Conservation (phyloP, 495 filamentous ascomycete species). For the Trypethelium eluteriae region DNA sequence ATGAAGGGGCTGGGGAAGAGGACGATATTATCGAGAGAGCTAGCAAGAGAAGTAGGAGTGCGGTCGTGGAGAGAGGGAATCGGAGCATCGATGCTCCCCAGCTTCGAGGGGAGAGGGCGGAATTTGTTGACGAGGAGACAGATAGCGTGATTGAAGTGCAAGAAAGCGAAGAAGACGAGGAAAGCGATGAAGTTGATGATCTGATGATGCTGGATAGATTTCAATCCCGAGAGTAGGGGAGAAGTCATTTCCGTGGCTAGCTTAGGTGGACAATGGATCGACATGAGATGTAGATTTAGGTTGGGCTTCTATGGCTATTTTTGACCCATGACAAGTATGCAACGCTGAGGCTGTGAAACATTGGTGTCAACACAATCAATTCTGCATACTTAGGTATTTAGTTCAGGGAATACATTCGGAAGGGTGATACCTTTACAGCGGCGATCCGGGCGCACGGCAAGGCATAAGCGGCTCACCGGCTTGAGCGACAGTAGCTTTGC, state of each 20-base stretch:
- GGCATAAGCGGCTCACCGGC: too few species aligned
- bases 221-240: not conserved
- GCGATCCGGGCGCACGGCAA: too few species aligned
- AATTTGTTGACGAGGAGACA: not conserved
- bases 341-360: too few species aligned
- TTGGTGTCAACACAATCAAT: too few species aligned
- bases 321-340: too few species aligned
- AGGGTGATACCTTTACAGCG: too few species aligned
- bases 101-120: not conserved
- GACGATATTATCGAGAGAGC: not conserved
- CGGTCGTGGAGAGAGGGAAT: not conserved
- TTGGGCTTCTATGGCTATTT: too few species aligned
- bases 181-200: conserved; percentile 16
- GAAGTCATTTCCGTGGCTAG: not conserved
- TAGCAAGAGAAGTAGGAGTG: not conserved
- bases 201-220: conserved; percentile 14
- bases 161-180: conserved; percentile 7
- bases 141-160: not conserved
- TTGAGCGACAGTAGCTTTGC: too few species aligned
- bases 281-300: too few species aligned
- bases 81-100: not conserved
- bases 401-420: too few species aligned
- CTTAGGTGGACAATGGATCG: not conserved
- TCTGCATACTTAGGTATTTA: too few species aligned
- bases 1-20: conserved; percentile 5